Percentiles rank a stretch among this genome's conserved stretches.
phyloP scores from a whole-genome alignment of 2,329 filamentous ascomycete genomes.

The Hypoxylon sp. region DNA sequence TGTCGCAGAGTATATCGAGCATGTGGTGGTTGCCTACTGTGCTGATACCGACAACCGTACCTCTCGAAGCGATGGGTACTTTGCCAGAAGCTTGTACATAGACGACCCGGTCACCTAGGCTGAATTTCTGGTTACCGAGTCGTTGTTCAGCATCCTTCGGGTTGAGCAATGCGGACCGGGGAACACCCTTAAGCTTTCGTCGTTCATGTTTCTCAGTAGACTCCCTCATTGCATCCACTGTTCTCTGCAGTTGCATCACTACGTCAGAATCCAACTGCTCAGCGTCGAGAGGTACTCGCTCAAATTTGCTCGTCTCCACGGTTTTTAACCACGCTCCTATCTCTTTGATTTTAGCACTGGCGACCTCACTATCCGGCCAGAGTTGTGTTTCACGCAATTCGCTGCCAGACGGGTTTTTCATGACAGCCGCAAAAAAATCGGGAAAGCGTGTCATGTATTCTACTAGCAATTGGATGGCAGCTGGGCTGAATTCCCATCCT shows the following conservation, averaged over 20 bases:
- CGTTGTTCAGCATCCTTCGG: constrained; percentile 97
- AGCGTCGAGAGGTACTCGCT: constrained; percentile 95
- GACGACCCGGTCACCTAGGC: constrained; percentile 89
- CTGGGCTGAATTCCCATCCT: constrained; percentile 96
- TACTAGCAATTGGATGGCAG: constrained; percentile 83
- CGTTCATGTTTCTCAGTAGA: constrained; percentile 68
- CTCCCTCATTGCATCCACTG: constrained; percentile 75
- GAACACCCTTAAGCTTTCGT: constrained; percentile 84
- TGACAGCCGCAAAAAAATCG: constrained; percentile 92
- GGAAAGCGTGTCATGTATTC: constrained; percentile 96
- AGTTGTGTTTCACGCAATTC: constrained; percentile 89
- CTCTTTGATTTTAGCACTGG: constrained; percentile 88
- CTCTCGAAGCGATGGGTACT: constrained; percentile 90
- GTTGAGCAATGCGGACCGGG: constrained; percentile 88
- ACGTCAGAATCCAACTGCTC: constrained; percentile 95
- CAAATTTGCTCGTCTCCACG: constrained; percentile 91
- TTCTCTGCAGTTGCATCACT: constrained; percentile 83
- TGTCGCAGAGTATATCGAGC: constrained; percentile 93
- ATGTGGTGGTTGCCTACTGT: constrained; percentile 86
- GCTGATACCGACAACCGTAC: constrained; percentile 95
- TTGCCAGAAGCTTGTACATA: constrained; percentile 95
- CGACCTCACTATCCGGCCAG: constrained; percentile 79
- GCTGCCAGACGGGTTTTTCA: constrained; percentile 86
- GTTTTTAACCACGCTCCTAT: constrained; percentile 94
- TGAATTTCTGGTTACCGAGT: constrained; percentile 85